These are phyloP conservation scores for Arachis monticola DNA, from an alignment of 331 rosid species.

Conservation along the genomic window DNA sequence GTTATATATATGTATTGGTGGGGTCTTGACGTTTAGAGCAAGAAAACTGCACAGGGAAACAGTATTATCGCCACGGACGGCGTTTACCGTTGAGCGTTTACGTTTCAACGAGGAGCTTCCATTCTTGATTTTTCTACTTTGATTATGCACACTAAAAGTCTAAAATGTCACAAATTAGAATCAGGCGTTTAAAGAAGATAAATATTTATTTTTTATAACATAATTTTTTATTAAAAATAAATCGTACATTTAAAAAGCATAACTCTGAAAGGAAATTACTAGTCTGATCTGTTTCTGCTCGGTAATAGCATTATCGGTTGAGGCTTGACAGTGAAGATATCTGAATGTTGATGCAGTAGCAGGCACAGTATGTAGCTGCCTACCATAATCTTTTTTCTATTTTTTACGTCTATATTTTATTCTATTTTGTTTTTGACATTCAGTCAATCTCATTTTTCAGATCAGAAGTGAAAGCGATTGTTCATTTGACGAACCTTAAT, in stretches of 20 bases:
- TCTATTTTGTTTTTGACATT: conserved; percentile 1
- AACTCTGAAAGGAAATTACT: not conserved
- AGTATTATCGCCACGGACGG: not conserved
- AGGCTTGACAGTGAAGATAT: not conserved
- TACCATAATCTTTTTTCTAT: too few species aligned
- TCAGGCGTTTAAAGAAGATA: too few species aligned
- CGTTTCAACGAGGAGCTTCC: not conserved
- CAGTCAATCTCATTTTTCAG: conserved; percentile 14
- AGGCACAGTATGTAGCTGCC: not conserved
- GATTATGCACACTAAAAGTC: too few species aligned
- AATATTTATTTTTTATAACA: too few species aligned
- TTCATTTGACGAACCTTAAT: conserved; percentile 45
- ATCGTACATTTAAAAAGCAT: too few species aligned
- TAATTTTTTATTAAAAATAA: too few species aligned
- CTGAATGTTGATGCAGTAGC: conserved; percentile 13
- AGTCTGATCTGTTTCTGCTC: not conserved
- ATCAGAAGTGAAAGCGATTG: conserved; percentile 40
- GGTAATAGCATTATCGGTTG: not conserved
- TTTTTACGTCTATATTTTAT: not conserved
- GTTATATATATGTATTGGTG: not conserved
- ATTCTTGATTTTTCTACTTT: not conserved
- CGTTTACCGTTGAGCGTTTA: not conserved
- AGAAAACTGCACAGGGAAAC: not conserved
- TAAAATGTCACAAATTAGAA: too few species aligned
- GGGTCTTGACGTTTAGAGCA: not conserved